Percentiles rank a stretch among this genome's conserved stretches.
phyloP scores from a whole-genome alignment of 257 asterid species.

The Ophiorrhiza pumila region DNA sequence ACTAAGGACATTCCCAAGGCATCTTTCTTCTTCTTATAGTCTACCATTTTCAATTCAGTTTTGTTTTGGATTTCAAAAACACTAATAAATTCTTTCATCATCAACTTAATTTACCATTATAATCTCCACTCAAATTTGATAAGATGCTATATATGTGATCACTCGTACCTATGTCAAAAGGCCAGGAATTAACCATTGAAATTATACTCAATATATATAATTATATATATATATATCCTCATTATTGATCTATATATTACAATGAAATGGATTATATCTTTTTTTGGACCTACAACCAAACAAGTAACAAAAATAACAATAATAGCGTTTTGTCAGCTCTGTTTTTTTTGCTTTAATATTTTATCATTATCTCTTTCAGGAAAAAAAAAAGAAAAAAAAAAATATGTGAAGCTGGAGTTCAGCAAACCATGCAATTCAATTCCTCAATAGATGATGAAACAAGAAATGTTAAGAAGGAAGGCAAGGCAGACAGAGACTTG shows the following conservation, averaged over 20 bases:
- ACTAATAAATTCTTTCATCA: not conserved
- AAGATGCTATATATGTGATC: not conserved
- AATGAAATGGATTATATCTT: conserved; percentile 4
- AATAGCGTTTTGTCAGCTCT: not conserved
- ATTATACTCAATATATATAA: no score
- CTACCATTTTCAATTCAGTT: conserved; percentile 2
- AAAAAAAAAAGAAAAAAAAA: no score
- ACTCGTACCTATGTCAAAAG: not conserved
- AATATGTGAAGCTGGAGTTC: no score
- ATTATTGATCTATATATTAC: not conserved
- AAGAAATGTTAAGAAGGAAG: not conserved
- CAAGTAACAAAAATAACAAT: not conserved
- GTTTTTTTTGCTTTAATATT: not conserved
- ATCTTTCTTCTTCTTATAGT: not conserved
- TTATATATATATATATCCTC: no score
- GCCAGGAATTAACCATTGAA: no score
- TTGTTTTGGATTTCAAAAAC: no score
- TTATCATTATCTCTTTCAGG: not conserved
- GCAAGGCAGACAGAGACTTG: conserved; percentile 4
- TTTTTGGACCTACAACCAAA: not conserved
- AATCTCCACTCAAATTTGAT: not conserved
- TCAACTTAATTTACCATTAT: not conserved
- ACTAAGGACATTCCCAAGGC: conserved; percentile 1
- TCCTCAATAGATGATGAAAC: not conserved
- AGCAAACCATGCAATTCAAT: conserved; percentile 1